Conservation (phyloP, 2,329 filamentous ascomycete species). For the Penicillium verrucosum region DNA sequence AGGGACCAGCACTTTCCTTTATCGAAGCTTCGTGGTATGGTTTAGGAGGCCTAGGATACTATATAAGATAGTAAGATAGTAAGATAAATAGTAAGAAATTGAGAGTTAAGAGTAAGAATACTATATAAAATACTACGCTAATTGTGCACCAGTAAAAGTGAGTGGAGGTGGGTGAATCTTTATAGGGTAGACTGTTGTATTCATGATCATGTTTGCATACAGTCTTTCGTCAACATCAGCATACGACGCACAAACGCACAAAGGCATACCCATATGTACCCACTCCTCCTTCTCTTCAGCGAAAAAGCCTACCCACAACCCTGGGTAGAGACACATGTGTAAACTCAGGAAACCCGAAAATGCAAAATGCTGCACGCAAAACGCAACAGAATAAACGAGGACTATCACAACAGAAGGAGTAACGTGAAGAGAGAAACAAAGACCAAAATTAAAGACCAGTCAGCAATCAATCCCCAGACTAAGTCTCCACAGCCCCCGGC, state of each 20-base stretch:
- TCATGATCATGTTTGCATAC: background rate
- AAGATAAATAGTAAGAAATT: no score
- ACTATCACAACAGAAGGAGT: background rate
- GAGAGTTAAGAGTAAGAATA: no score
- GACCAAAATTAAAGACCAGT: background rate
- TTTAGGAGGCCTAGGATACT: no score
- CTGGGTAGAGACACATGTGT: background rate
- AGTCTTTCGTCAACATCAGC: background rate
- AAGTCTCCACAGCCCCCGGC: constrained; percentile 38
- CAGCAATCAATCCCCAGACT: background rate
- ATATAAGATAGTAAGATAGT: no score
- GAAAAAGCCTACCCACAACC: background rate
- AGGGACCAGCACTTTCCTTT: no score
- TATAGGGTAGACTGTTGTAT: no score
- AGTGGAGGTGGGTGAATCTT: no score
- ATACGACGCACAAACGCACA: background rate
- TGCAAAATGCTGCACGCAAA: constrained; percentile 1
- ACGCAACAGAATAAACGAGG: background rate
- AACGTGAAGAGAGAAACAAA: background rate
- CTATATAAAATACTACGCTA: no score
- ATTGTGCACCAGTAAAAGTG: no score
- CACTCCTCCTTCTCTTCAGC: background rate
- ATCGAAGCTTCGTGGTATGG: no score
- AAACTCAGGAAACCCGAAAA: background rate
- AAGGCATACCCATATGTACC: background rate